Evolutionary conservation across 306 rosid genomes (phyloP), one percentile per base, ranked within the genome.

Genomic region (Fragaria iinumae): DNA sequence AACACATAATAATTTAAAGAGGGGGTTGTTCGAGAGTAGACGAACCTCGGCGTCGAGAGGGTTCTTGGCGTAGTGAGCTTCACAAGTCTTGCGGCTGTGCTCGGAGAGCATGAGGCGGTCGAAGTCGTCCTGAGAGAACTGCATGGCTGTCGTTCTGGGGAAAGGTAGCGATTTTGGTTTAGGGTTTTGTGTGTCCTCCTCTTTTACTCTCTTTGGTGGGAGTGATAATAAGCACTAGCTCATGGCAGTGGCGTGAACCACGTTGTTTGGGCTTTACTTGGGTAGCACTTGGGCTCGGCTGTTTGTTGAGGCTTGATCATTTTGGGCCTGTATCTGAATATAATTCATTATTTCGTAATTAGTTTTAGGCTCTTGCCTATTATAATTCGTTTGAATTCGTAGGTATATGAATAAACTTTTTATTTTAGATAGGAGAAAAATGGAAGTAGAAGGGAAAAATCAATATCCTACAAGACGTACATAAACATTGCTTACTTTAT

Each of bases 1-100:
- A 32, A 12, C 3, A 39, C 11, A 18, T 3, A 4, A 56, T 1
- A 13, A 7, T 32, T 3, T 8, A 16, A 14, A 21, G 78, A 39
- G 79, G 14, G 14, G 73, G 38, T 76, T 6, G 3, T 20, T 0
- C 60, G 75, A 71, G 71, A 76, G 75, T 13, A 48, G 27, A 65
- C 84, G 39, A 74, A 91, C 97, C 57, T 91, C 96, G 36, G 88
- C 92, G n/a, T 93, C 96, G 3, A 73, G 88, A 66, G 95, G 96
- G 81, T 91, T 77, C 63, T 53, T 63, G 71, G 84, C 88, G 80
- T 84, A 88, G 79, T 85, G 83, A 63, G 82, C 80, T 87, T 91
- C 97, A 21, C 89, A 87, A 34, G 86, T 44, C 77, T 89, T 88
- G 50, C 90, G 87, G 68, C 84, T 36, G 84, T 84, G 88, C 74